Conservation (phyloP, 202 grass and related monocot genomes). For the Panicum hallii region DNA sequence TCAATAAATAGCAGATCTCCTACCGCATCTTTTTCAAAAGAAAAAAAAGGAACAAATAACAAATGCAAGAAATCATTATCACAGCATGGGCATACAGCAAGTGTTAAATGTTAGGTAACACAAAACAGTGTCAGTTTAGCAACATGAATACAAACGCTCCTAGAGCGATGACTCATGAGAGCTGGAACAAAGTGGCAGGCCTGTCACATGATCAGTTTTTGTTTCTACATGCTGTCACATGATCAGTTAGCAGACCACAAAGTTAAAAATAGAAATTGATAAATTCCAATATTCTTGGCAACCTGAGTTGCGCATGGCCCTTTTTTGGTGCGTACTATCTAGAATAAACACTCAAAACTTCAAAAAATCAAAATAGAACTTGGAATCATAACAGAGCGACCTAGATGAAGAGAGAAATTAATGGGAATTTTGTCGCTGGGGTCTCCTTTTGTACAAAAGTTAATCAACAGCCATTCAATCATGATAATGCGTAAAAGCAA, state of each 20-base stretch:
- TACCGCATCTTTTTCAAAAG: background rate
- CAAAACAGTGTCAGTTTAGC: slow-evolving; percentile 11
- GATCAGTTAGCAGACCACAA: background rate
- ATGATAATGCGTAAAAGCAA: background rate
- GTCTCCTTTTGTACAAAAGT: slow-evolving; percentile 1
- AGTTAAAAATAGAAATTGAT: background rate
- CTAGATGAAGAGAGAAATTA: slow-evolving; percentile 14
- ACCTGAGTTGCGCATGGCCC: background rate
- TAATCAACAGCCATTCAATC: slow-evolving; percentile 25
- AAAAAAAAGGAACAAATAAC: background rate
- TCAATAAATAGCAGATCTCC: background rate
- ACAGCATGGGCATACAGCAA: background rate
- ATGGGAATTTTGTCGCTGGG: background rate
- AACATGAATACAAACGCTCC: background rate
- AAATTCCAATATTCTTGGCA: background rate
- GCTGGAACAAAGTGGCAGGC: background rate
- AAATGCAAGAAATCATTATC: background rate
- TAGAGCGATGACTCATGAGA: background rate
- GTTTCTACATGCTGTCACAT: slow-evolving; percentile 5
- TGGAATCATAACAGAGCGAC: background rate
- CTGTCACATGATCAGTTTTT: slow-evolving; percentile 11
- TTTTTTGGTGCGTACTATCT: slow-evolving; percentile 1
- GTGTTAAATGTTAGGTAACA: background rate
- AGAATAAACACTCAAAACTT: slow-evolving; percentile 22
- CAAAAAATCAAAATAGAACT: background rate